Percentiles rank a stretch among this genome's conserved stretches.
phyloP scores from a whole-genome alignment of 2,329 filamentous ascomycete genomes.

The Claviceps digitariae region DNA sequence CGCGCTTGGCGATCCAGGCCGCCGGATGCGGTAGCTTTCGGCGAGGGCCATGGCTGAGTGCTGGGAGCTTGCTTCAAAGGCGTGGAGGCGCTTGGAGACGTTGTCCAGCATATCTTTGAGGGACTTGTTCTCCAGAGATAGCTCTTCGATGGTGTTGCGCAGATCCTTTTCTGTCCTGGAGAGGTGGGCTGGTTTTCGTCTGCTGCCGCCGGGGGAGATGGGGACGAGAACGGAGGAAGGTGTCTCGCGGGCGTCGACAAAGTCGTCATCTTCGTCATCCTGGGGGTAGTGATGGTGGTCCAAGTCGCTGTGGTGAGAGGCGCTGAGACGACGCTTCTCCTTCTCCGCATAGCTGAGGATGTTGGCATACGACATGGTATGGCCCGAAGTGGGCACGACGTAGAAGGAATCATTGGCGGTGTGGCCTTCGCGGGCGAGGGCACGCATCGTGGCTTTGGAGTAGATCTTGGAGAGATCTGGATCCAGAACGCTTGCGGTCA shows the following conservation, averaged over 20 bases:
- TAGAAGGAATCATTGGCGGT: conserved; percentile 71
- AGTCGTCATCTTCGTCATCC: conserved; percentile 59
- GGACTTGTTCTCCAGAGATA: conserved; percentile 76
- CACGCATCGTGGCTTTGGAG: conserved; percentile 70
- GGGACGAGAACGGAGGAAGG: conserved; percentile 19
- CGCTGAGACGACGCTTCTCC: conserved; percentile 46
- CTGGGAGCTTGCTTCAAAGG: conserved; percentile 87
- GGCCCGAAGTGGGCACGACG: conserved; percentile 81
- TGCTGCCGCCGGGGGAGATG: conserved; percentile 28
- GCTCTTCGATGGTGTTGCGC: conserved; percentile 68
- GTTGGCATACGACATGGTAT: conserved; percentile 84
- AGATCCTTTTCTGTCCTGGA: conserved; percentile 30
- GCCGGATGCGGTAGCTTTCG: conserved; percentile 60
- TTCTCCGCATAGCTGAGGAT: conserved; percentile 63
- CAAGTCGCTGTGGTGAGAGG: conserved; percentile 35
- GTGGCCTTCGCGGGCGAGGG: conserved; percentile 57
- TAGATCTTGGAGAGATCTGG: conserved; percentile 76
- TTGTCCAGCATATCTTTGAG: conserved; percentile 78
- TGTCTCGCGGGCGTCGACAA: conserved; percentile 74
- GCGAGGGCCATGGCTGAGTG: conserved; percentile 74
- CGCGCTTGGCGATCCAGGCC: conserved; percentile 36
- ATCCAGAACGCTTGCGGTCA: conserved; percentile 25
- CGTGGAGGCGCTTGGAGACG: conserved; percentile 73
- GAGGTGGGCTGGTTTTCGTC: conserved; percentile 23
- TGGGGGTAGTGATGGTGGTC: conserved; percentile 13